Base-by-base conservation (phyloP, 164 flowering plant species). In the Stephania japonica region DNA sequence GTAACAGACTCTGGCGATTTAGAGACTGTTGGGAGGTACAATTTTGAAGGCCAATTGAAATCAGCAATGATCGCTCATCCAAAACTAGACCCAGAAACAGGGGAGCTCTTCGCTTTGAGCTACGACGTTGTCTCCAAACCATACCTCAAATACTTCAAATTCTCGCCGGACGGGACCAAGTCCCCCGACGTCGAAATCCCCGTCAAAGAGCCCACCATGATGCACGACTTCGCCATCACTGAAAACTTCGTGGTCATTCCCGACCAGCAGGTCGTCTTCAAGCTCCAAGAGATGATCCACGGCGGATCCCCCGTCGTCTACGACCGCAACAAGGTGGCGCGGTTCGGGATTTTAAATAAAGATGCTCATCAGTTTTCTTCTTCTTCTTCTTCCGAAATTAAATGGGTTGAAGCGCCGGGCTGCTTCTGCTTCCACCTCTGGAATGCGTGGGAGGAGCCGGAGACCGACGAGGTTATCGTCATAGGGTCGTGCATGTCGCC, bases 1-100 rank as follows among this genome's bases (percentile, higher is more conserved):
- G 38, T 94, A 67, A 86, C 87, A 6, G 61, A 81, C 12, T 27
- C 84, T 6, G 94, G 97, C 3, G 98, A 94, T 65, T 77, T 94
- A 1, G 53, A 86, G 27, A 94, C 98, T 0, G 86, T 90, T 0
- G 92, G 88, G 3, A 83, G 98, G 3, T 90, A 71, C 78, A 82
- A 90, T 65, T 94, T 94, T 79, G 74, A 82, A 8, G 85, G 79
- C 0, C 93, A 91, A 70, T 78, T 94, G 6, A 68, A 71, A 0
- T 84, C 90, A 24, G 80, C 92, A 7, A 94, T 94, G 98, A 94
- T 94, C 23, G 98, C 98, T n/a, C 98, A 94, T 77, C 98, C 98
- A 0, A 94, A 94, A 73, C 75, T 94, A 23, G 98, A 94, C 81
- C 97, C 97, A 0, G 82, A 69, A 0, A 73, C 93, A 1, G 89